These are phyloP conservation scores for Escallonia herrerae DNA, from an alignment of 129 eudicot genomes.

Conservation along the genomic window DNA sequence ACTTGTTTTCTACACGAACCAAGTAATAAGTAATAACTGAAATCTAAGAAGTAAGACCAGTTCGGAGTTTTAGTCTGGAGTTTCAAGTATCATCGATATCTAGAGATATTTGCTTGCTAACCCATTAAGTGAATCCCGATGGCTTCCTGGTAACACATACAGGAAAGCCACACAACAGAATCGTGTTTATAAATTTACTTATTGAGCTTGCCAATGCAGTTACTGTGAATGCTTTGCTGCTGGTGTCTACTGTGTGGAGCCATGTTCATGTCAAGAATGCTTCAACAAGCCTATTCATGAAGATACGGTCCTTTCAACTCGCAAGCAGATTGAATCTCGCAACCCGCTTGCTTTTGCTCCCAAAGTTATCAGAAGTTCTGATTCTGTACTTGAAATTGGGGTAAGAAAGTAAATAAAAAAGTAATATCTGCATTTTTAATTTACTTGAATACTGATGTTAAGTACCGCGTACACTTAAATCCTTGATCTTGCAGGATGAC, in stretches of 20 bases:
- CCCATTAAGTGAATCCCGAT: background rate
- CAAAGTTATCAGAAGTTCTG: constrained; percentile 83
- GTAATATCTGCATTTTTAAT: background rate
- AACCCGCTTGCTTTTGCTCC: constrained; percentile 99
- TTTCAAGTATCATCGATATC: background rate
- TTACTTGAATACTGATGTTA: background rate
- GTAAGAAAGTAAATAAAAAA: constrained; percentile 15
- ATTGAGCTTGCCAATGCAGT: constrained; percentile 35
- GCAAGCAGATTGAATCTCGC: constrained; percentile 95
- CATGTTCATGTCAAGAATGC: constrained; percentile 93
- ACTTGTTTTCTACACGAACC: too few species aligned
- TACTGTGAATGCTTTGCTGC: constrained; percentile 99
- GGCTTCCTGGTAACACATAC: background rate
- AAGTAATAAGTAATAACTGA: too few species aligned
- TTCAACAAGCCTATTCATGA: constrained; percentile 93
- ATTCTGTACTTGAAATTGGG: constrained; percentile 50
- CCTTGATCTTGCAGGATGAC: constrained; percentile 54
- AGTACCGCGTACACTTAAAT: background rate
- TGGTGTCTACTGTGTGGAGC: constrained; percentile 97
- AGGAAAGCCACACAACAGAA: background rate
- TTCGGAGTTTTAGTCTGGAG: too few species aligned
- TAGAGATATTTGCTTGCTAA: background rate
- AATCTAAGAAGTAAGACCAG: too few species aligned
- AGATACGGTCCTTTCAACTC: constrained; percentile 86
- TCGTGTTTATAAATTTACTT: background rate